Base-by-base conservation (phyloP, 768 basidiomycete genomes). In the Arthromyces matolae region DNA sequence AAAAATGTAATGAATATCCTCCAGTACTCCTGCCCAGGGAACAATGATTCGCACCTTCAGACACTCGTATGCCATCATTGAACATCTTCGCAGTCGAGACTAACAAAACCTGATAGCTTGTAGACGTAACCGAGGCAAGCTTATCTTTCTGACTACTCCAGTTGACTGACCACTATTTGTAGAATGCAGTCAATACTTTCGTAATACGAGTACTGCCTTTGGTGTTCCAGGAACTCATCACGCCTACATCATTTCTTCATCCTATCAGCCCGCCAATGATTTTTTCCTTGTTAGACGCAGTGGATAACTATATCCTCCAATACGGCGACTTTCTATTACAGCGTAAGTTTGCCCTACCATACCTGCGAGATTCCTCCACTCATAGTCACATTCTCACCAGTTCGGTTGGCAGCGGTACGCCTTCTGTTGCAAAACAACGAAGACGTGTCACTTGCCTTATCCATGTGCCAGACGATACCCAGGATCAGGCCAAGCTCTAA, bases 151-250 rank as follows among this genome's bases (percentile, higher is more conserved):
- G 16, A 9, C 20, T 14, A n/a, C 8, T 35, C 7, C 1, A 13
- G 23, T 8, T 3, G 13, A 16, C 10, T 16, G 36, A 19, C 42
- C 23, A 23, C 7, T 7, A 14, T n/a, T 7, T 14, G 5, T 10
- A 58, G 57, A 45, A 52, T 23, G 52, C 55, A 20, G 49, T 56
- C 9, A 56, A 54, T 28, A 49, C 55, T 22, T 59, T 59, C 28
- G 24, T 56, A 18, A 23, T 56, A 23, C 58, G 58, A 19, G 42
- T 59, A 8, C 42, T 59, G 28, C 58, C 58, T 5, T 36, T 45
- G n/a, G 50, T 49, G 8, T 49, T 56, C 40, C 42, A 45, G 19
- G 48, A 54, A 32, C 45, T 52, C 8, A 37, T 52, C 5, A 3
- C 28, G 2, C 49, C 45, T 10, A 47, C 52, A 3, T 50, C 50